Conservation (phyloP, 2,329 filamentous ascomycete species). For the Xylaria sp. region DNA sequence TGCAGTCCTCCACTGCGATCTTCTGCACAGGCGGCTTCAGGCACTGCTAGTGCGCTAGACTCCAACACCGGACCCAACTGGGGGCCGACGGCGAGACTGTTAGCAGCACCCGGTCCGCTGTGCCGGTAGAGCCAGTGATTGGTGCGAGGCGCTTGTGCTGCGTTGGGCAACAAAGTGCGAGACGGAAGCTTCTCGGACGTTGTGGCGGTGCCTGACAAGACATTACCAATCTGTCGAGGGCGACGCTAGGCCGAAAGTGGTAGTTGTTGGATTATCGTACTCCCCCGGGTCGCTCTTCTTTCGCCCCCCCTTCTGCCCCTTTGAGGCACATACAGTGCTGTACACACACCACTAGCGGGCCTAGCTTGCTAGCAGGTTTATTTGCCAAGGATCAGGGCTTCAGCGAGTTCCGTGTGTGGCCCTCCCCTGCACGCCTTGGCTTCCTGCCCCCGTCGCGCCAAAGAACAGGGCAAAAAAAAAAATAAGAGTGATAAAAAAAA, state of each 20-base stretch:
- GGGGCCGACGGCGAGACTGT: slow-evolving; percentile 29
- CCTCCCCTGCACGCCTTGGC: slow-evolving; percentile 29
- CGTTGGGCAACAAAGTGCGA: slow-evolving; percentile 46
- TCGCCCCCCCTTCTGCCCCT: slow-evolving; percentile 18
- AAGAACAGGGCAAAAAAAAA: slow-evolving; percentile 22
- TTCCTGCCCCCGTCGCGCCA: slow-evolving; percentile 14
- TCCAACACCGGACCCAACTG: slow-evolving; percentile 8
- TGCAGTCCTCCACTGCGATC: not conserved
- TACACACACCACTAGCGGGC: slow-evolving; percentile 1
- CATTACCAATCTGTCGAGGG: slow-evolving; percentile 18
- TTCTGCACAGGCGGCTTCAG: slow-evolving; percentile 2
- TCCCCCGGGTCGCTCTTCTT: slow-evolving; percentile 29
- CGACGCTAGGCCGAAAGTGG: slow-evolving; percentile 16
- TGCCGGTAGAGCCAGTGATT: slow-evolving; percentile 36
- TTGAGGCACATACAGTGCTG: slow-evolving; percentile 12
- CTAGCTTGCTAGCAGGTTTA: slow-evolving; percentile 28
- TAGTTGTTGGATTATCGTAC: slow-evolving; percentile 36
- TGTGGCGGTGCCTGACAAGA: slow-evolving; percentile 44
- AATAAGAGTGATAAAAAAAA: slow-evolving; percentile 20
- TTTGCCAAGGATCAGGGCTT: slow-evolving; percentile 37
- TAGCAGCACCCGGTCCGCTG: slow-evolving; percentile 35
- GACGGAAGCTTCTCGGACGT: slow-evolving; percentile 43
- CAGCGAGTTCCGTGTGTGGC: slow-evolving; percentile 18
- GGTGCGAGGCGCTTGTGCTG: slow-evolving; percentile 10
- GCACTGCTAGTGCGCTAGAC: slow-evolving; percentile 6